These are phyloP conservation scores for Bacterosira constricta DNA, from an alignment of 108 stramenopile species.

Conservation along the genomic window DNA sequence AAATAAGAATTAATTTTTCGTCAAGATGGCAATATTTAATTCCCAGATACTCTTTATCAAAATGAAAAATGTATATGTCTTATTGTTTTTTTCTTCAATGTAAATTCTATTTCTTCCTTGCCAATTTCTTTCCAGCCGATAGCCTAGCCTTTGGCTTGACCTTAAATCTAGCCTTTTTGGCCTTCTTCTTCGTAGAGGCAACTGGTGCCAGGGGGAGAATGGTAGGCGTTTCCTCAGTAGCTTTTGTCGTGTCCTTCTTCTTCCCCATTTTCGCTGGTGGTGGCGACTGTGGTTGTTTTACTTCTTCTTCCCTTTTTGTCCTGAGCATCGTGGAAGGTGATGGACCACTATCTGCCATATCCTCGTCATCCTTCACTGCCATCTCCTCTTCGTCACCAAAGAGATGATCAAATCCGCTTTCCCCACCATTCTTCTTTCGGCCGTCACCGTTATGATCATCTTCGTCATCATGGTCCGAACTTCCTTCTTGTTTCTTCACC, in stretches of 20 bases:
- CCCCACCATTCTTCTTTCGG: background rate
- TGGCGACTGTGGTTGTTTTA: background rate
- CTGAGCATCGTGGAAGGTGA: background rate
- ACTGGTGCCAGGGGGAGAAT: background rate
- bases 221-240: background rate
- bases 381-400: conserved; percentile 4
- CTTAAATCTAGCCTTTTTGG: background rate
- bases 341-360: background rate
- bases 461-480: background rate
- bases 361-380: background rate
- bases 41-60: too few relatives aligned
- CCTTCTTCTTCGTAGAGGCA: background rate
- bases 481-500: background rate
- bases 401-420: conserved; percentile 15
- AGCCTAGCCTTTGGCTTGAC: background rate
- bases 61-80: too few relatives aligned
- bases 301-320: background rate
- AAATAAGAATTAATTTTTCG: too few relatives aligned
- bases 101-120: too few relatives aligned
- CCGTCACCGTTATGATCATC: background rate
- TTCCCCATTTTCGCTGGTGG: background rate
- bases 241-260: too few relatives aligned
- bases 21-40: too few relatives aligned
- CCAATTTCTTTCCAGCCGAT: too few relatives aligned
- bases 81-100: too few relatives aligned